phyloP scores from a whole-genome alignment of 306 rosid species.

The Hylodesmum podocarpum region DNA sequence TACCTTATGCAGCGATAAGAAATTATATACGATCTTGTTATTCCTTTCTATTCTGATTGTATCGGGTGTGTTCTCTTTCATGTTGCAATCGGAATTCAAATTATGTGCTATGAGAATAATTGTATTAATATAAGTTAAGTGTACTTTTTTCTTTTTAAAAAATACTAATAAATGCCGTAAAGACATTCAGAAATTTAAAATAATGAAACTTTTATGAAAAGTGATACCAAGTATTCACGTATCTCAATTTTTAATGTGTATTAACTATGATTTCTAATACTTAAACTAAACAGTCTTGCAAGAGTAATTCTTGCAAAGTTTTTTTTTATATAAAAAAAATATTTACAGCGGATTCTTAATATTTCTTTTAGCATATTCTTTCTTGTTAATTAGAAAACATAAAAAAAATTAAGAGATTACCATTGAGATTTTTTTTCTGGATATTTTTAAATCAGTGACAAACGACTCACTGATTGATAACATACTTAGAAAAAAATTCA shows the following conservation, averaged over 20 bases:
- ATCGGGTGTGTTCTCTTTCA: too few species aligned
- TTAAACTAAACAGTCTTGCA: neutral
- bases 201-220: neutral
- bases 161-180: neutral
- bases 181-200: neutral
- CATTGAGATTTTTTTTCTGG: too few species aligned
- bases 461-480: too few species aligned
- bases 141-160: neutral
- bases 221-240: neutral
- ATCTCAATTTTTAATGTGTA: neutral
- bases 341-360: neutral
- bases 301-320: neutral
- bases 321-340: neutral
- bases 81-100: neutral
- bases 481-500: too few species aligned
- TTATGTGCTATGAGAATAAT: neutral
- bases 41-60: conserved; percentile 2
- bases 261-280: neutral
- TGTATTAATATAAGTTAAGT: neutral
- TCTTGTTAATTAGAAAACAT: too few species aligned
- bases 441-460: too few species aligned
- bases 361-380: neutral
- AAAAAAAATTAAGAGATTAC: too few species aligned
- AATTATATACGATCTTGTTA: neutral
- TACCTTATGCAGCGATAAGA: neutral